These are phyloP conservation scores for Penicillium daleae DNA, from an alignment of 495 filamentous ascomycete genomes.

Conservation along the genomic window DNA sequence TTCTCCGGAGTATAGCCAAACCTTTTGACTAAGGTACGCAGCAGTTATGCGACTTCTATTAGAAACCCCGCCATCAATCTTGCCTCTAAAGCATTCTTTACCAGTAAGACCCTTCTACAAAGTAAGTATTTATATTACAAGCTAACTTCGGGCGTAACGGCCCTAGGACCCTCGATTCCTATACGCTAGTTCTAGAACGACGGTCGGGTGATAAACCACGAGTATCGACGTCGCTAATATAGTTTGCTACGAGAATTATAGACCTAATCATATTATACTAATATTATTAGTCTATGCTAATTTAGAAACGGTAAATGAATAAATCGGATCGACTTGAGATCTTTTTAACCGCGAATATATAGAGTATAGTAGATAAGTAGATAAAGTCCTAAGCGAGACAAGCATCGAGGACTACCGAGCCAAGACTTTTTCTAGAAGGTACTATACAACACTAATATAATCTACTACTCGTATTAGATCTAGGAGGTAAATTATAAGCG, in stretches of 20 bases:
- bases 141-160: conserved; percentile 11
- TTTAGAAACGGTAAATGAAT: not conserved
- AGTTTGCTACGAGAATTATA: not conserved
- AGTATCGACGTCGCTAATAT: not conserved
- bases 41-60: not conserved
- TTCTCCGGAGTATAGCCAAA: no score
- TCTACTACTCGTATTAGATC: not conserved
- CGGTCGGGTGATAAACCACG: not conserved
- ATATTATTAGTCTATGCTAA: not conserved
- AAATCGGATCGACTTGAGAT: not conserved
- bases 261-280: not conserved
- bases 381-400: not conserved
- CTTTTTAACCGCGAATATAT: not conserved
- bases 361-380: no score
- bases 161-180: conserved; percentile 21
- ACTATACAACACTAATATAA: not conserved
- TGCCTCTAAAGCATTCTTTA: not conserved
- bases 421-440: not conserved
- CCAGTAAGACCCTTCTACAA: not conserved
- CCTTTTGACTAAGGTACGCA: not conserved
- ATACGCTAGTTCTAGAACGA: conserved; percentile 15
- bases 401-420: not conserved
- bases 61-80: not conserved
- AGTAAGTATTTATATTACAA: not conserved
- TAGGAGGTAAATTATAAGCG: not conserved